Evolutionary conservation across 768 basidiomycete species (phyloP).

Genomic region (Auriscalpium microsporum): DNA sequence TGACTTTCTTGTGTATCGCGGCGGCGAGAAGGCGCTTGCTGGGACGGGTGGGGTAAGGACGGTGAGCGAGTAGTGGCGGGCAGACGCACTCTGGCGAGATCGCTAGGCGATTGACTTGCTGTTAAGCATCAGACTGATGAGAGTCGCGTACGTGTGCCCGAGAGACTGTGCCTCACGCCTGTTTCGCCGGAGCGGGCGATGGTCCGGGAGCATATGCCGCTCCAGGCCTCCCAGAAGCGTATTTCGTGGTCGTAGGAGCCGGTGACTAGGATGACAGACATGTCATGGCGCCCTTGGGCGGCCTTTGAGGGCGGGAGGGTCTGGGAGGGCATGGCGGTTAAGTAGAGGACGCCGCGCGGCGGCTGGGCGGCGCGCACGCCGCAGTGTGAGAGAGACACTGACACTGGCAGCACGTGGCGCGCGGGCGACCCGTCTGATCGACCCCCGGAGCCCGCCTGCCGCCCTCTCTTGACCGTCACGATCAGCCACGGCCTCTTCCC

Average conservation of each 20-base stretch:
- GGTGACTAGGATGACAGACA: slow-evolving; percentile 94
- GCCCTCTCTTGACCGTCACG: neutral
- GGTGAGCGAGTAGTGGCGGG: slow-evolving; percentile 4
- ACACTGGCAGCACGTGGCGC: neutral
- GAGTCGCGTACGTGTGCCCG: slow-evolving; percentile 10
- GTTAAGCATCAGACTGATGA: slow-evolving; percentile 9
- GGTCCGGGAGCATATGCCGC: slow-evolving; percentile 94
- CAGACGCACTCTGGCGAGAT: slow-evolving; percentile 85
- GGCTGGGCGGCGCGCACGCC: too few relatives aligned
- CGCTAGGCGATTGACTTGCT: slow-evolving; percentile 98
- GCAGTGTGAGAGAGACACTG: too few relatives aligned
- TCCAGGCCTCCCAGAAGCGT: slow-evolving; percentile 99
- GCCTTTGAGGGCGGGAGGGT: slow-evolving; percentile 13
- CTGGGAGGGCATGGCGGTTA: slow-evolving; percentile 21
- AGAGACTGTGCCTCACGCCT: slow-evolving; percentile 46
- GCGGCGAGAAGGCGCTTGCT: slow-evolving; percentile 93
- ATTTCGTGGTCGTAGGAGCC: slow-evolving; percentile 99
- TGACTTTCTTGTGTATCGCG: slow-evolving; percentile 91
- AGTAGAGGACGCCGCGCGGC: neutral
- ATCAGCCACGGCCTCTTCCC: neutral
- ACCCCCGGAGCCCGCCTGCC: too few relatives aligned
- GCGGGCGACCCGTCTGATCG: neutral
- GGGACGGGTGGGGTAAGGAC: neutral
- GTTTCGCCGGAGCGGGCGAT: slow-evolving; percentile 82
- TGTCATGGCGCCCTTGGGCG: slow-evolving; percentile 28